phyloP scores from a whole-genome alignment of 2,329 filamentous ascomycete genomes.

The Canariomyces notabilis region DNA sequence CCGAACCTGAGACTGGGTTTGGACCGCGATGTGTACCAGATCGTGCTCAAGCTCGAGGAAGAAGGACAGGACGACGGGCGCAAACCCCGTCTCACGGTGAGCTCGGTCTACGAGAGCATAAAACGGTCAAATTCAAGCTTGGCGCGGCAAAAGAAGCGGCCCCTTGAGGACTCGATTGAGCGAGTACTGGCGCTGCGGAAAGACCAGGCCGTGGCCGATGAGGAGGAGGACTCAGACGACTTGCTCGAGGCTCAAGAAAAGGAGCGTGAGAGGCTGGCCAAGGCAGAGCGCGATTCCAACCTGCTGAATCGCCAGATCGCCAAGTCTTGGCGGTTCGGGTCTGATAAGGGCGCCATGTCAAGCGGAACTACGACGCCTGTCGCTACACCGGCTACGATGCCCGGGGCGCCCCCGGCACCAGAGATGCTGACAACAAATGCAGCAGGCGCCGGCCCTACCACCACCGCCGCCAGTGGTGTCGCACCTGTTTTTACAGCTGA shows the following conservation, averaged over 20 bases:
- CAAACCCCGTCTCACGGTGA: conserved; percentile 46
- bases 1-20: conserved; percentile 36
- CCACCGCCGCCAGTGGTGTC: neutral
- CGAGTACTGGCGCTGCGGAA: conserved; percentile 70
- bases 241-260: conserved; percentile 28
- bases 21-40: conserved; percentile 71
- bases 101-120: conserved; percentile 70
- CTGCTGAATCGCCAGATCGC: conserved; percentile 39
- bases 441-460: conserved; percentile 1
- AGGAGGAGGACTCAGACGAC: conserved; percentile 47
- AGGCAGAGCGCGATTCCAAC: conserved; percentile 26
- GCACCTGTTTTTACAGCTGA: conserved; percentile 31
- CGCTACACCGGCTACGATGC: neutral
- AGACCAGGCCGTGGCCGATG: conserved; percentile 54
- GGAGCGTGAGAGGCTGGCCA: conserved; percentile 22
- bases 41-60: conserved; percentile 71
- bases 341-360: conserved; percentile 20
- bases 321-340: conserved; percentile 35
- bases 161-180: conserved; percentile 81
- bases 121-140: conserved; percentile 83
- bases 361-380: neutral
- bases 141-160: conserved; percentile 73
- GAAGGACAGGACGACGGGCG: conserved; percentile 31
- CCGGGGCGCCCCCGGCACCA: conserved; percentile 1
- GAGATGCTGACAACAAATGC: neutral